phyloP scores from a whole-genome alignment of 2,329 filamentous ascomycete species.

The Fulvia fulva region DNA sequence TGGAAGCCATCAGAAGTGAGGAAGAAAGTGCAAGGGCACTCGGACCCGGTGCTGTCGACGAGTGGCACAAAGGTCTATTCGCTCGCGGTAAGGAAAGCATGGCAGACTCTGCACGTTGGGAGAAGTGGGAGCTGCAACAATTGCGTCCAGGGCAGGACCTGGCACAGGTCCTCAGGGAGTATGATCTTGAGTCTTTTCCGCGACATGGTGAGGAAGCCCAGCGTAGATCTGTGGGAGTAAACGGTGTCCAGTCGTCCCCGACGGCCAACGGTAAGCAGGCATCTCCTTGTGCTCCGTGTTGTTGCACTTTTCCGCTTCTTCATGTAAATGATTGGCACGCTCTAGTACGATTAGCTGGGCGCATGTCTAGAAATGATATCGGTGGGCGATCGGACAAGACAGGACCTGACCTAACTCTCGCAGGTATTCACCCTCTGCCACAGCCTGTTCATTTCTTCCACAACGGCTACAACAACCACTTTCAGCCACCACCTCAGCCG shows the following conservation, averaged over 20 bases:
- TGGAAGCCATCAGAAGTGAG: conserved; percentile 59
- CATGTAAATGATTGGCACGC: neutral
- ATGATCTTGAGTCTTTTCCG: conserved; percentile 31
- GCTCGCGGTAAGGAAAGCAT: conserved; percentile 58
- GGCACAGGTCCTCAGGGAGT: conserved; percentile 31
- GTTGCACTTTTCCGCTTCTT: neutral
- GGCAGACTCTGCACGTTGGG: conserved; percentile 65
- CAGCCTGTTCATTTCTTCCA: conserved; percentile 28
- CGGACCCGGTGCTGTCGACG: conserved; percentile 65
- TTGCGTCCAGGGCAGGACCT: conserved; percentile 27
- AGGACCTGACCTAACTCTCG: conserved; percentile 14
- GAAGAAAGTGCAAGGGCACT: conserved; percentile 61
- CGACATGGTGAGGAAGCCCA: conserved; percentile 17
- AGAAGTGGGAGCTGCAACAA: conserved; percentile 60
- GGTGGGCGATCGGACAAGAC: neutral
- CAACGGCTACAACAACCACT: conserved; percentile 11
- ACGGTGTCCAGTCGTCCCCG: conserved; percentile 16
- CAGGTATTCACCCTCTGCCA: conserved; percentile 28
- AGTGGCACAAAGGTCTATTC: conserved; percentile 75
- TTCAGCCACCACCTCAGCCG: neutral
- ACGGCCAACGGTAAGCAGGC: conserved; percentile 27
- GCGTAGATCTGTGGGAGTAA: conserved; percentile 23
- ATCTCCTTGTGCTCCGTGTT: conserved; percentile 4
- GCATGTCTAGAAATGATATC: neutral
- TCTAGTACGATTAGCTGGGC: neutral